Evolutionary conservation across 805 yeast genomes (phyloP), one percentile per base, ranked within the genome.

Genomic region (Starmerella sp.): DNA sequence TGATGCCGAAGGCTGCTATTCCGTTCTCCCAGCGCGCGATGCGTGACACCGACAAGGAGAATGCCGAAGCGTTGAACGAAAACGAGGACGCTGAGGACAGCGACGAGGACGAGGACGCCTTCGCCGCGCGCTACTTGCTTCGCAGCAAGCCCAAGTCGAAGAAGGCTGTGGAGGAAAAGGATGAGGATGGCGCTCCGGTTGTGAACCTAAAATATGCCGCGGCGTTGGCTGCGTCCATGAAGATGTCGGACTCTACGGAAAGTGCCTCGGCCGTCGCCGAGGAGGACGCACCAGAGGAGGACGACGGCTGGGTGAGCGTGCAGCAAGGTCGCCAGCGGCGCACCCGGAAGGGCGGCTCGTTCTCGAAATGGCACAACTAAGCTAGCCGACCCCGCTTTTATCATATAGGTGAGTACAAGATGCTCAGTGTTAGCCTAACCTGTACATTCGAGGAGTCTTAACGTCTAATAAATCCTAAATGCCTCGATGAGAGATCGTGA

Each of bases 291-390:
- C 58, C 49, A 4, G 61, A 56, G 17, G 60, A 56, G 37, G 53
- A 62, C 39, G 66, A 60, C 45, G 67, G 65, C 35, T 64, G 67
- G 67, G 57, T 57, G 38, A 49, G 60, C 13, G 67, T 64, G 5
- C 51, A 42, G 44, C 63, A 53, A 48, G 53, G 51, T 31, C 57
- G 58, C 57, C 59, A 54, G n/a, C 54, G 59, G 17, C 55, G 55
- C 41, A 62, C 54, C 54, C 54, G 60, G 29, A 59, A 57, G 53
- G 51, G 45, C n/a, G 57, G 63, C 46, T 60, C 63, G 22, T 62
- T 59, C 53, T 52, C 61, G 22, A 53, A 53, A 41, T 60, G 64
- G 63, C 55, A 53, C 35, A 29, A 17, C 10, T 51, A 51, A 36
- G 28, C 2, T 9, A 2, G 5, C 30, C 1, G 14, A 9, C 30